These are phyloP conservation scores for Mortierella sp. DNA, from an alignment of 371 early-diverging fungal genomes.

Conservation along the genomic window DNA sequence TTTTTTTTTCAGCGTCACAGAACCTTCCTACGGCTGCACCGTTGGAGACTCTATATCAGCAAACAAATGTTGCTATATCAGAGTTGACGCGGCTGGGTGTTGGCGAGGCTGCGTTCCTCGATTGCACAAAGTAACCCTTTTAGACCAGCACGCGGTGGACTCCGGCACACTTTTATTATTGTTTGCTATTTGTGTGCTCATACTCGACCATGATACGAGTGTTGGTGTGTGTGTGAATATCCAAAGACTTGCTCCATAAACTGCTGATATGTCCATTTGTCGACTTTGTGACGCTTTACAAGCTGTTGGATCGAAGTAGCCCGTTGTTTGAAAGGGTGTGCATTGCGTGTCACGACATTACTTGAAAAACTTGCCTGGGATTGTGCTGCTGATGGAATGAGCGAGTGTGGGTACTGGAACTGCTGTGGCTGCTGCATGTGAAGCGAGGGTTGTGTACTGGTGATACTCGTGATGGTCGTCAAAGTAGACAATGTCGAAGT, in stretches of 20 bases:
- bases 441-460: neutral
- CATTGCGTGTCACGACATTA: constrained; percentile 13
- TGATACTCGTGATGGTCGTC: neutral
- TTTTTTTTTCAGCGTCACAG: constrained; percentile 46
- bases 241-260: constrained; percentile 54
- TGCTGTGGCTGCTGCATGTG: constrained; percentile 1
- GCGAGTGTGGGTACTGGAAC: neutral
- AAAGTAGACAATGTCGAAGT: constrained; percentile 1
- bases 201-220: no score
- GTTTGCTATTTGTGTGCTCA: no score
- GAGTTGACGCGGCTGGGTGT: constrained; percentile 61
- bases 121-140: constrained; percentile 27
- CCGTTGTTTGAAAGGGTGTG: constrained; percentile 47
- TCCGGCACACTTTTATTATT: no score
- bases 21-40: constrained; percentile 58
- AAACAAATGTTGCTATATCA: constrained; percentile 56
- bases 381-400: neutral
- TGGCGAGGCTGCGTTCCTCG: constrained; percentile 56
- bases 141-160: no score
- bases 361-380: no score
- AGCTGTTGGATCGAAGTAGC: constrained; percentile 43
- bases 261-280: constrained; percentile 52
- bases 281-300: constrained; percentile 42
- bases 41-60: constrained; percentile 59
- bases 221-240: constrained; percentile 27